Percentiles rank a stretch among this genome's conserved stretches.
Evolutionary conservation across 768 basidiomycete species (phyloP).

Genomic region (Austroboletus eburneus): DNA sequence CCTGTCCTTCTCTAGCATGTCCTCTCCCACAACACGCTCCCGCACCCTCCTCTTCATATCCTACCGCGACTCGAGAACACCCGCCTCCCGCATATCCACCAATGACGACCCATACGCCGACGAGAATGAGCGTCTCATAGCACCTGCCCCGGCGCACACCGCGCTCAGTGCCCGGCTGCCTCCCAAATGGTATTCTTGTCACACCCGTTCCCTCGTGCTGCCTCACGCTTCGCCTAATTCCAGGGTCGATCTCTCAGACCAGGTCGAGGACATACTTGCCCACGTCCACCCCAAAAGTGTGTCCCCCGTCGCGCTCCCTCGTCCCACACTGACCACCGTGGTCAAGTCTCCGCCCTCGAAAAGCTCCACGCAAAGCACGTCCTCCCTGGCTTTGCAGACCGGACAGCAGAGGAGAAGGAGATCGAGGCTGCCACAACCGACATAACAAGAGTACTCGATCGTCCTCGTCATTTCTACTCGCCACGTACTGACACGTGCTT

Average conservation of each 20-base stretch:
- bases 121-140: conserved; percentile 67
- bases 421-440: conserved; percentile 82
- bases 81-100: conserved; percentile 34
- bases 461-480: conserved; percentile 4
- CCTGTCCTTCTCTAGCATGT: conserved; percentile 22
- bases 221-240: conserved; percentile 14
- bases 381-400: conserved; percentile 95
- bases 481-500: conserved; percentile 7
- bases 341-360: conserved; percentile 79
- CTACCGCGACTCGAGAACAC: conserved; percentile 74
- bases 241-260: conserved; percentile 92
- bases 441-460: conserved; percentile 72
- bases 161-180: conserved; percentile 62
- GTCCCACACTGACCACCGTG: conserved; percentile 14
- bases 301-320: conserved; percentile 23
- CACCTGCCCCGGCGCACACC: conserved; percentile 37
- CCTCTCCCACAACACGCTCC: conserved; percentile 66
- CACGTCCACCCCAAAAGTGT: conserved; percentile 74
- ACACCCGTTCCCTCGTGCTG: neutral
- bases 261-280: conserved; percentile 76
- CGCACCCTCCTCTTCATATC: conserved; percentile 92
- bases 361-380: conserved; percentile 95
- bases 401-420: conserved; percentile 88
- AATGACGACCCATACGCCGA: conserved; percentile 51
- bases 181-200: conserved; percentile 69